Base-by-base conservation (phyloP, 129 eudicot species). In the Erigeron canadensis region DNA sequence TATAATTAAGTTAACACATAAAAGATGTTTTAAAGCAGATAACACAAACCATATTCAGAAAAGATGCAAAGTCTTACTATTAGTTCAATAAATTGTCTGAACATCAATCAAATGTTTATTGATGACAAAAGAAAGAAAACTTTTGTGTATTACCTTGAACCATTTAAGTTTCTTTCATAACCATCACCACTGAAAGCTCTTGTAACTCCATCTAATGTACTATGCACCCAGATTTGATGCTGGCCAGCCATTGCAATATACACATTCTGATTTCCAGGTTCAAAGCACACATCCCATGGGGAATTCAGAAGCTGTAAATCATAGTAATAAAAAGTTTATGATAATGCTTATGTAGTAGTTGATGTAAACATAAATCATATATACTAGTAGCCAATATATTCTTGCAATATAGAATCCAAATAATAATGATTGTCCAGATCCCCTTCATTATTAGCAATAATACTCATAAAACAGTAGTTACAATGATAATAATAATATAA, bases 201-300 rank as follows among this genome's bases (percentile, higher is more conserved):
- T 51, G 97, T 94, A 74, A 84, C 80, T 60, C 92, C 98, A 82
- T 82, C 84, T 42, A 72, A 45, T 8, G 87, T 83, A 76, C 77
- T 82, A 60, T 94, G 91, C 66, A 77, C 88, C 98, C 98, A 94
- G 51, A 94, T 89, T 82, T 94, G 98, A 86, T 94, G 98, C 76
- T 87, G 98, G 19, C 98, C 98, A 58, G 98, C 96, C 97, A 94
- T 89, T 82, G 98, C 98, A 41, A 94, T 89, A 81, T 89, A 94
- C 65, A 89, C 93, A 60, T 42, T 79, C 76, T 89, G 96, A 69
- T 79, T 89, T 28, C 70, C 79, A 41, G 98, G 92, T 67, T 94
- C 92, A 70, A 85, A 94, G 86, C 98, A 89, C 54, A 94, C 89
- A 86, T 94, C 98, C 98, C 98, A 94, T 9, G 98, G 98, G 83